Conservation (phyloP, 2,329 filamentous ascomycete species). For the Apiospora saccharicola region DNA sequence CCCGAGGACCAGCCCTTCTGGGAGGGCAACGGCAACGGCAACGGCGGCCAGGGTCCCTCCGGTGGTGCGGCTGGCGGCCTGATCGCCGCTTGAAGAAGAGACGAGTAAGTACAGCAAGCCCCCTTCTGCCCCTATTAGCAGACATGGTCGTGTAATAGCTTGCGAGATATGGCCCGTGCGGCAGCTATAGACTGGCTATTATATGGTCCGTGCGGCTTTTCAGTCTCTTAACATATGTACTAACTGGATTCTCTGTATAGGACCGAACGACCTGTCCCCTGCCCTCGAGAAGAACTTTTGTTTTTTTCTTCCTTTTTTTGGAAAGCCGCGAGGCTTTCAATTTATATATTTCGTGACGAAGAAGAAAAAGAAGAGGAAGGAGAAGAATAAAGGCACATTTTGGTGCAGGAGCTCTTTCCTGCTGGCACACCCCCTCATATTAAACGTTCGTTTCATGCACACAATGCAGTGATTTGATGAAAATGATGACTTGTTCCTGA, state of each 20-base stretch:
- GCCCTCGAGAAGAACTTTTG: too few relatives aligned
- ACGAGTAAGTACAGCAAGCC: not conserved
- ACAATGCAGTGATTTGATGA: too few relatives aligned
- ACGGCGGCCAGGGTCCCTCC: not conserved
- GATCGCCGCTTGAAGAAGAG: not conserved
- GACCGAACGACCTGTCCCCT: not conserved
- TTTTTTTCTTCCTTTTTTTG: not conserved
- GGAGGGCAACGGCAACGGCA: not conserved
- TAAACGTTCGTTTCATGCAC: too few relatives aligned
- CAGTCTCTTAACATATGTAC: not conserved
- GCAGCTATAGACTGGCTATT: too few relatives aligned
- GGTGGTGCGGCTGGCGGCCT: not conserved
- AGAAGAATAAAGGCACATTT: too few relatives aligned
- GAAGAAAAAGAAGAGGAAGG: too few relatives aligned
- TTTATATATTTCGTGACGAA: not conserved
- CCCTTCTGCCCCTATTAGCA: too few relatives aligned
- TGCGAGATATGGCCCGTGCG: too few relatives aligned
- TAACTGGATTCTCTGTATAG: not conserved
- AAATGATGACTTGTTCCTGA: too few relatives aligned
- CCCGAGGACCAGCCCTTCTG: not conserved
- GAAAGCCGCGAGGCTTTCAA: not conserved
- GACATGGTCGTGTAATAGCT: not conserved
- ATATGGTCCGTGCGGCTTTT: not conserved
- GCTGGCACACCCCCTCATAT: too few relatives aligned
- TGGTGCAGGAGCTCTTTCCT: too few relatives aligned